Evolutionary conservation across 805 yeast genomes (phyloP).

Genomic region (Wickerhamomyces xylosicus): DNA sequence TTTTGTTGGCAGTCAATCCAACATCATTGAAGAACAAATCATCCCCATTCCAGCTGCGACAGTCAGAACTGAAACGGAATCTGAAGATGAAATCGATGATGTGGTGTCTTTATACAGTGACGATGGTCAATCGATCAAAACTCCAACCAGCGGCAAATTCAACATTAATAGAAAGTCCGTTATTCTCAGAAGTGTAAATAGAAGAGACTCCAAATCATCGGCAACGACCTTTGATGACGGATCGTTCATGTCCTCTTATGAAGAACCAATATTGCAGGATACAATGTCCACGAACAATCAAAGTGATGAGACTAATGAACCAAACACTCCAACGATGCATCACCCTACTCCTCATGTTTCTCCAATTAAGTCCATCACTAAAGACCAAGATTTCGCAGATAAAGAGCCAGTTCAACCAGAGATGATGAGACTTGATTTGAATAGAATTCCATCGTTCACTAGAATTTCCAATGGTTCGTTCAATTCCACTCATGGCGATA

Average conservation of each 20-base stretch:
- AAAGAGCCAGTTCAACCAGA: background rate
- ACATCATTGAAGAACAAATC: constrained; percentile 1
- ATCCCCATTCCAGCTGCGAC: background rate
- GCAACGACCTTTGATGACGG: constrained; percentile 20
- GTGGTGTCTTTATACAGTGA: background rate
- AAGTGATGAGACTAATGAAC: constrained; percentile 12
- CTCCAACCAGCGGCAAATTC: background rate
- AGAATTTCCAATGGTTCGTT: constrained; percentile 14
- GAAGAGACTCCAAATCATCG: background rate
- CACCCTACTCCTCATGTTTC: constrained; percentile 18
- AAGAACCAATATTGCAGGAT: constrained; percentile 7
- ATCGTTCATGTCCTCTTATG: constrained; percentile 18
- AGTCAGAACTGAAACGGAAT: background rate
- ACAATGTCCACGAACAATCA: constrained; percentile 5
- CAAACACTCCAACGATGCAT: constrained; percentile 16
- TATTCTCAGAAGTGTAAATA: background rate
- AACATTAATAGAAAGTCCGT: background rate
- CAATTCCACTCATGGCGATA: constrained; percentile 1
- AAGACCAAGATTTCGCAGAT: constrained; percentile 3
- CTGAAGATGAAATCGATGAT: constrained; percentile 1
- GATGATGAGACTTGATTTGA: constrained; percentile 9
- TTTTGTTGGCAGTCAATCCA: constrained; percentile 3
- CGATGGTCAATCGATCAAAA: background rate
- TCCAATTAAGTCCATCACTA: constrained; percentile 17
- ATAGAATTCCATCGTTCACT: constrained; percentile 14